A percentile compares a stretch with the other conserved stretches of the same genome.
These are phyloP conservation scores for Colletotrichum higginsianum DNA, from an alignment of 2,329 filamentous ascomycete genomes.

Conservation along the genomic window DNA sequence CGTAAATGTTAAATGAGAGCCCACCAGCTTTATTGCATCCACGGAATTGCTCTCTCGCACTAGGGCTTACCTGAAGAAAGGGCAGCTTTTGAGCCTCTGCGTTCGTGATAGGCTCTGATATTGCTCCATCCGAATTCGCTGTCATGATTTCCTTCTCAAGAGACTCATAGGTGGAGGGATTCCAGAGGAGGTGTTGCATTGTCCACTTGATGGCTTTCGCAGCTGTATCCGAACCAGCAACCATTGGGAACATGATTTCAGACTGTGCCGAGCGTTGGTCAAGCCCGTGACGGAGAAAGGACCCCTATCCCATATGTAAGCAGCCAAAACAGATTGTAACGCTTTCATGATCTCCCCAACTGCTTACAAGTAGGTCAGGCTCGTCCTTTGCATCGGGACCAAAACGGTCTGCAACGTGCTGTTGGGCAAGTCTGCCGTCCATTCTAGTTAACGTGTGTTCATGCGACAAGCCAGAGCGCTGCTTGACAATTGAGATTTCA, in stretches of 20 bases:
- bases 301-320: slow-evolving; percentile 19
- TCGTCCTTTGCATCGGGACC: slow-evolving; percentile 18
- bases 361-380: slow-evolving; percentile 32
- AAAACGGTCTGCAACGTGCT: slow-evolving; percentile 21
- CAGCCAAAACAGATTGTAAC: neutral
- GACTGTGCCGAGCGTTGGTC: slow-evolving; percentile 28
- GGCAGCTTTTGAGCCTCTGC: slow-evolving; percentile 53
- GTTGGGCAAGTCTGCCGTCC: slow-evolving; percentile 17
- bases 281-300: slow-evolving; percentile 26
- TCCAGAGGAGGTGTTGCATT: slow-evolving; percentile 66
- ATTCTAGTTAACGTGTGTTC: neutral
- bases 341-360: neutral
- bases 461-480: neutral
- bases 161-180: slow-evolving; percentile 59
- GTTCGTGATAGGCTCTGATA: slow-evolving; percentile 48
- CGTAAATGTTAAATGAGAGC: accelerated
- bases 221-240: slow-evolving; percentile 56
- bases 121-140: slow-evolving; percentile 40
- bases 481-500: neutral
- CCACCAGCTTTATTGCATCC: neutral
- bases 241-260: slow-evolving; percentile 37
- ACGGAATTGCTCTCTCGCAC: neutral
- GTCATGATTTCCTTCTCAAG: slow-evolving; percentile 65
- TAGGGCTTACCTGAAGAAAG: slow-evolving; percentile 54
- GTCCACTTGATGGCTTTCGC: slow-evolving; percentile 58